Percentiles rank a stretch among this genome's conserved stretches.
These are phyloP conservation scores for Arthrobotrys pseudoclavata DNA, from an alignment of 2,329 filamentous ascomycete genomes.

Conservation along the genomic window DNA sequence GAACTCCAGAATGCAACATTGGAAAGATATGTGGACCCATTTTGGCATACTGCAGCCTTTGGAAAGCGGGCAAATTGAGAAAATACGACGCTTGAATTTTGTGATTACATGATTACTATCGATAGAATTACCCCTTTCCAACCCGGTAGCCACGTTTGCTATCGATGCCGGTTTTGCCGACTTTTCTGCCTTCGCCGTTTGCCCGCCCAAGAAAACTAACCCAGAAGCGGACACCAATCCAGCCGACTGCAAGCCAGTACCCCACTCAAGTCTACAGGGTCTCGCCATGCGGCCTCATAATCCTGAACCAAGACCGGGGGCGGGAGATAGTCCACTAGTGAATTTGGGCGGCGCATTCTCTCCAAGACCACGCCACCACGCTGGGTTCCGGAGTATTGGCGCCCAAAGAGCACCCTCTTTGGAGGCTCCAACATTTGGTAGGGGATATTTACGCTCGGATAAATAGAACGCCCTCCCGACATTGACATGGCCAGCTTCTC, in stretches of 20 bases:
- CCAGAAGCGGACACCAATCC: slow-evolving; percentile 10
- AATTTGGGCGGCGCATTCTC: slow-evolving; percentile 11
- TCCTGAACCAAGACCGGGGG: slow-evolving; percentile 8
- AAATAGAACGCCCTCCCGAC: slow-evolving; percentile 26
- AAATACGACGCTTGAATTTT: too few relatives aligned
- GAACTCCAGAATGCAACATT: slow-evolving; percentile 17
- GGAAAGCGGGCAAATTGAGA: background rate
- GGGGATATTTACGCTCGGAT: slow-evolving; percentile 9
- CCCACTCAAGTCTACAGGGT: slow-evolving; percentile 28
- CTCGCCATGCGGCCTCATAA: slow-evolving; percentile 29
- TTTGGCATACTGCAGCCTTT: background rate
- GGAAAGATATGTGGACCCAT: background rate
- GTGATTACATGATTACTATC: slow-evolving; percentile 3
- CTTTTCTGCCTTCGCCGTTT: background rate
- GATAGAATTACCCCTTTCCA: slow-evolving; percentile 14
- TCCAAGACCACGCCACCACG: slow-evolving; percentile 34
- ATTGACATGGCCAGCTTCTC: background rate
- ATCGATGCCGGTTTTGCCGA: slow-evolving; percentile 28
- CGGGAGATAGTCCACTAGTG: slow-evolving; percentile 27
- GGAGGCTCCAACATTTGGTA: background rate
- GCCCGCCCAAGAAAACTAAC: slow-evolving; percentile 10
- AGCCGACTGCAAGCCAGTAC: background rate
- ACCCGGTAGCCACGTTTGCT: slow-evolving; percentile 13
- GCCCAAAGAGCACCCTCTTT: slow-evolving; percentile 3
- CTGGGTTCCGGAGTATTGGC: slow-evolving; percentile 12